phyloP scores from a whole-genome alignment of 225 moss, liverwort and hornwort species.

The Climacium dendroides region DNA sequence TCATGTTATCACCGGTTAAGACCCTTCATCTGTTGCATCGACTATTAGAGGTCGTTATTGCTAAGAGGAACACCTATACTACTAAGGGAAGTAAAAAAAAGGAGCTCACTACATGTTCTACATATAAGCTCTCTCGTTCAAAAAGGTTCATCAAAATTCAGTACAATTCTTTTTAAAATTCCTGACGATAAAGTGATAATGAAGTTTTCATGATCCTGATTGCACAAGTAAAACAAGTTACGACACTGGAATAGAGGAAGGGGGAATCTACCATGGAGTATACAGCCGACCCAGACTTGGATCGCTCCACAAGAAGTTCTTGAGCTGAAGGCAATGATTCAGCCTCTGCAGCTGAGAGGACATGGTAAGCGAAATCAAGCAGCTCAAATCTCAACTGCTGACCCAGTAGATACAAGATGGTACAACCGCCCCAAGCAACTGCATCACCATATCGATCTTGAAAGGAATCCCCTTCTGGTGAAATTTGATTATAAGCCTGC shows the following conservation, averaged over 20 bases:
- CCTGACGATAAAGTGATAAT: background rate
- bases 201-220: background rate
- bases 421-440: slow-evolving; percentile 94
- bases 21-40: background rate
- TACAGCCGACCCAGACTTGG: slow-evolving; percentile 56
- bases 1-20: background rate
- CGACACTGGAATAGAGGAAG: background rate
- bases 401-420: slow-evolving; percentile 71
- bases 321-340: slow-evolving; percentile 69
- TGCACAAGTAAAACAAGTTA: background rate
- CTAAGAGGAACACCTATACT: background rate
- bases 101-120: background rate
- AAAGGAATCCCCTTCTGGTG: slow-evolving; percentile 66
- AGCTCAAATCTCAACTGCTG: slow-evolving; percentile 86
- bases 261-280: slow-evolving; percentile 48
- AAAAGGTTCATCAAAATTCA: background rate
- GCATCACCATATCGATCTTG: slow-evolving; percentile 85
- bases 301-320: slow-evolving; percentile 53
- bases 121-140: background rate
- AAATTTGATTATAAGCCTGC: slow-evolving; percentile 39
- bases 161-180: background rate
- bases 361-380: slow-evolving; percentile 84
- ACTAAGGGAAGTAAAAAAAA: background rate
- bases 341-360: slow-evolving; percentile 67
- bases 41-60: background rate